A percentile compares a stretch with the other conserved stretches of the same genome.
Evolutionary conservation across 352 stramenopile genomes (phyloP).

Genomic region (Globisporangium mamillatum): DNA sequence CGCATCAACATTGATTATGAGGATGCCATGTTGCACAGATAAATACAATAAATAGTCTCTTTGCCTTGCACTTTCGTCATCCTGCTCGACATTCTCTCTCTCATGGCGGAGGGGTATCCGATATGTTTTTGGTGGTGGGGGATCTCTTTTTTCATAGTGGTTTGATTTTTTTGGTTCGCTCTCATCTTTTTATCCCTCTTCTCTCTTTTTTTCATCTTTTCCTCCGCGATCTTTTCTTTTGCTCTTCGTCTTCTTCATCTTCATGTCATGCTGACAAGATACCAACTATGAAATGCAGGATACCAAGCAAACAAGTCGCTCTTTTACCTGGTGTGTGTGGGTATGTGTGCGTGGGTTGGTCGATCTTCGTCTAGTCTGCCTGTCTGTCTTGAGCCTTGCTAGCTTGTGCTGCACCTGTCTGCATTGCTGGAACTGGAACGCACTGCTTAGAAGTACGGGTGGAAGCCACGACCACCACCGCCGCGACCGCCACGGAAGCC

Average conservation of each 20-base stretch:
- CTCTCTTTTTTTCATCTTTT: conserved; percentile 28
- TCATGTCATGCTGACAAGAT: conserved; percentile 5
- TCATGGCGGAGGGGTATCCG: neutral
- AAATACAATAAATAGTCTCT: conserved; percentile 2
- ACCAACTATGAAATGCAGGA: neutral
- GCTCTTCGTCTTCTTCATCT: conserved; percentile 13
- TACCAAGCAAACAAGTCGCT: neutral
- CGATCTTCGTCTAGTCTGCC: neutral
- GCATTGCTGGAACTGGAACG: neutral
- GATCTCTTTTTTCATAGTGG: conserved; percentile 22
- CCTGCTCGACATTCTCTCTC: neutral
- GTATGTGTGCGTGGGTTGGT: neutral
- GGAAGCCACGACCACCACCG: conserved; percentile 65
- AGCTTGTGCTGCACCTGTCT: neutral
- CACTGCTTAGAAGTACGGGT: conserved; percentile 55
- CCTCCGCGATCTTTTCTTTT: conserved; percentile 15
- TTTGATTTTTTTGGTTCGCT: conserved; percentile 24
- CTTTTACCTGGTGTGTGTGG: conserved; percentile 9
- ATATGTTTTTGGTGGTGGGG: neutral
- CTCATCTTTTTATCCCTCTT: conserved; percentile 22
- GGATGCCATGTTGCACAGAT: neutral
- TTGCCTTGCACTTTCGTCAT: neutral
- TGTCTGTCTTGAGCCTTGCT: neutral
- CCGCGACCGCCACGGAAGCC: conserved; percentile 69
- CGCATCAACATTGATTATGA: neutral